A percentile compares a stretch with the other conserved stretches of the same genome.
These are phyloP conservation scores for Penicillium roqueforti DNA, from an alignment of 495 filamentous ascomycete species.

Conservation along the genomic window DNA sequence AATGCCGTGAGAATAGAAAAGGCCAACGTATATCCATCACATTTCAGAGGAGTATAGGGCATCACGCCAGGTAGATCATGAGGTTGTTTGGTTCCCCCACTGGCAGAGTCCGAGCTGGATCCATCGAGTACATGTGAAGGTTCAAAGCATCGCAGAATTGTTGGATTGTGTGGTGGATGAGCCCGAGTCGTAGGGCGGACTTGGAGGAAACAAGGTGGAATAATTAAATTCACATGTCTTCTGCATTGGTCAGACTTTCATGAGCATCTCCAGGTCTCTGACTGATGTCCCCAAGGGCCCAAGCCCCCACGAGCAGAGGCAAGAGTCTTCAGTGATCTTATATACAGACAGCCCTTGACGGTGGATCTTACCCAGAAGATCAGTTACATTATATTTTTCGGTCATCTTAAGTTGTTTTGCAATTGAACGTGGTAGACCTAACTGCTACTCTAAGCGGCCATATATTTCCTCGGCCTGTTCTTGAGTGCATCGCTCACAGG, in stretches of 20 bases:
- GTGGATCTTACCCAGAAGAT: conserved; percentile 12
- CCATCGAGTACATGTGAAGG: conserved; percentile 23
- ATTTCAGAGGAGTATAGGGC: conserved; percentile 18
- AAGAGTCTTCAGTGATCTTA: conserved; percentile 49
- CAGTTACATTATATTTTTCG: neutral
- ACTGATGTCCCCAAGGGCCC: conserved; percentile 54
- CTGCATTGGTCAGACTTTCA: conserved; percentile 4
- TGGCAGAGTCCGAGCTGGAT: conserved; percentile 14
- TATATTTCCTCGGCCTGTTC: too few relatives aligned
- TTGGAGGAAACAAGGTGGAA: conserved; percentile 1
- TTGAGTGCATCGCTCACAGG: too few relatives aligned
- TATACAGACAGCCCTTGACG: conserved; percentile 25
- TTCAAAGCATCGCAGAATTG: conserved; percentile 10
- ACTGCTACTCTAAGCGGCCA: too few relatives aligned
- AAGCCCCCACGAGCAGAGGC: conserved; percentile 29
- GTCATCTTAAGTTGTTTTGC: neutral
- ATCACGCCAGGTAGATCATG: conserved; percentile 14
- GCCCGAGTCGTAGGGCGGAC: conserved; percentile 7
- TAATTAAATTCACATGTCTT: conserved; percentile 12
- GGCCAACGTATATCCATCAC: conserved; percentile 14
- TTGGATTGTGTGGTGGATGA: conserved; percentile 21
- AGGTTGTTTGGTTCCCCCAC: conserved; percentile 17
- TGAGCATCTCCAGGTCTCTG: conserved; percentile 51
- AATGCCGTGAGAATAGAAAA: neutral
- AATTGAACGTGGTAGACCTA: too few relatives aligned